phyloP scores from a whole-genome alignment of 169 alveolate genomes.

The Perkinsus olseni region DNA sequence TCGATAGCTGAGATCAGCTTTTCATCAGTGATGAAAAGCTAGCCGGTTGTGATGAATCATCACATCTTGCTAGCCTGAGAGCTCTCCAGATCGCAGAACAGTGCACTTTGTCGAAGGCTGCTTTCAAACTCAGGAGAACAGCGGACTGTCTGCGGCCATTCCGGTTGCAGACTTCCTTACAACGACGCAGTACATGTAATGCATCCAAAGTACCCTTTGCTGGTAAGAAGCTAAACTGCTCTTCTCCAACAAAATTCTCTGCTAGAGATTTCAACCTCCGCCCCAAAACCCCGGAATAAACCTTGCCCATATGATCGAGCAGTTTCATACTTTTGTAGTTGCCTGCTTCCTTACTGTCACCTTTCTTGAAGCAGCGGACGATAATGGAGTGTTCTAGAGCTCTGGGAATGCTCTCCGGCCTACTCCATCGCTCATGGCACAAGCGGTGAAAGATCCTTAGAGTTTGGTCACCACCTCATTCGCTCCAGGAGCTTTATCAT shows the following conservation, averaged over 20 bases:
- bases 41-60: too few species aligned
- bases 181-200: not conserved
- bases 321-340: not conserved
- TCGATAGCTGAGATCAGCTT: not conserved
- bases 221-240: not conserved
- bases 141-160: not conserved
- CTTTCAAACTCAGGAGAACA: not conserved
- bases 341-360: not conserved
- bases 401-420: not conserved
- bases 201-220: not conserved
- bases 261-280: not conserved
- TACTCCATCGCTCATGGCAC: not conserved
- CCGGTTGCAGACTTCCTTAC: not conserved
- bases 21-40: too few species aligned
- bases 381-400: not conserved
- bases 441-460: not conserved
- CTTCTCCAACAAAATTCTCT: not conserved
- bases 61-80: not conserved
- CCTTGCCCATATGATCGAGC: not conserved
- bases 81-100: not conserved
- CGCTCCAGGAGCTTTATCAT: too few species aligned
- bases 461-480: not conserved
- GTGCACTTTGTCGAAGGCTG: not conserved
- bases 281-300: not conserved
- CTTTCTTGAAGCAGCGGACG: not conserved